Conservation (phyloP, 106 monocot species). For the Allium sativum region DNA sequence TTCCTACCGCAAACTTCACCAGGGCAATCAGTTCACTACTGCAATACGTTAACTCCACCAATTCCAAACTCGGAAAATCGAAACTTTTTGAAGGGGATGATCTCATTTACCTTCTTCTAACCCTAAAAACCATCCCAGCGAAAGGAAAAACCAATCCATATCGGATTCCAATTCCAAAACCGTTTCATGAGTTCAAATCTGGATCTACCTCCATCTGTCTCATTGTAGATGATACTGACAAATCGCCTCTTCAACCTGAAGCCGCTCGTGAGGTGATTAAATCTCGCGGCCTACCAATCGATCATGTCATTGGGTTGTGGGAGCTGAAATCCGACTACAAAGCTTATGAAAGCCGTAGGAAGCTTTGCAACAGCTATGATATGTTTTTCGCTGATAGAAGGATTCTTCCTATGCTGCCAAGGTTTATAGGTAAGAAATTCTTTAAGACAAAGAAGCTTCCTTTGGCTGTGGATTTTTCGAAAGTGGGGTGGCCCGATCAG, state of each 20-base stretch:
- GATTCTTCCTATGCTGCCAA: constrained; percentile 29
- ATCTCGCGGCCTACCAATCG: constrained; percentile 16
- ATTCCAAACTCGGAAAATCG: constrained; percentile 17
- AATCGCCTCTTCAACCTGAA: constrained; percentile 6
- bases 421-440: constrained; percentile 22
- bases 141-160: constrained; percentile 21
- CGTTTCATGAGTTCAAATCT: constrained; percentile 15
- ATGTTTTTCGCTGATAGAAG: constrained; percentile 41
- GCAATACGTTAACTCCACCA: constrained; percentile 8
- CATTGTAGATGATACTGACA: constrained; percentile 25
- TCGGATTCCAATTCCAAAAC: constrained; percentile 45
- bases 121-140: constrained; percentile 28
- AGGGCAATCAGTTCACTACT: constrained; percentile 31
- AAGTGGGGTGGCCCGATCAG: constrained; percentile 24
- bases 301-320: constrained; percentile 23
- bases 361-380: constrained; percentile 27
- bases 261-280: constrained; percentile 2
- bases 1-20: constrained; percentile 2
- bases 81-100: constrained; percentile 32
- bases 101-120: constrained; percentile 33
- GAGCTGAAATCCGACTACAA: constrained; percentile 29
- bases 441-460: constrained; percentile 34
- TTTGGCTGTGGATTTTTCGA: constrained; percentile 18
- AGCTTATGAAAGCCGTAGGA: constrained; percentile 24
- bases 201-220: constrained; percentile 26